These are phyloP conservation scores for thale cress (Arabidopsis thaliana) DNA, from an alignment of 345 rosid genomes.

Conservation along the genomic window DNA sequence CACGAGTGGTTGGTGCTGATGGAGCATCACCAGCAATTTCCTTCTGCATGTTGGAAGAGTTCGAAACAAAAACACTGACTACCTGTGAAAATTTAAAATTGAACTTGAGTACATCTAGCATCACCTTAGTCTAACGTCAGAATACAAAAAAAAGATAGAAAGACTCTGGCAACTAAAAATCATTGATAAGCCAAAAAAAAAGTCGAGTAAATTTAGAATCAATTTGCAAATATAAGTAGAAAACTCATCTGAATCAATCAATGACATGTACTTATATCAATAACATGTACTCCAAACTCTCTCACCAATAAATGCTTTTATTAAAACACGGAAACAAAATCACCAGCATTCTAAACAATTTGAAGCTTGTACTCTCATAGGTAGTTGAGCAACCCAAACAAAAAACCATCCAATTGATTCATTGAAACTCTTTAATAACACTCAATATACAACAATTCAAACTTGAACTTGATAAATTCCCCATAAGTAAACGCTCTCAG, in stretches of 20 bases:
- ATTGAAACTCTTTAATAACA: no score
- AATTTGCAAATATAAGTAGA: background rate
- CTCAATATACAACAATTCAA: no score
- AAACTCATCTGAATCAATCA: conserved; percentile 8
- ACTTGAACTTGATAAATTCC: no score
- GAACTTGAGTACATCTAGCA: background rate
- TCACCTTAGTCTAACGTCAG: background rate
- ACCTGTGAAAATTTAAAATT: background rate
- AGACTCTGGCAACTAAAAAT: background rate
- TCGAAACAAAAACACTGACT: background rate
- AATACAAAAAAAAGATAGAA: conserved; percentile 3
- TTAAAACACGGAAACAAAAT: no score
- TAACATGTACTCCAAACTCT: background rate
- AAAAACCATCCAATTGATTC: no score
- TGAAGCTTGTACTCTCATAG: no score
- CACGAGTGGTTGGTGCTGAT: conserved; percentile 53
- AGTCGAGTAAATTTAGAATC: no score
- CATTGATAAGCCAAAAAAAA: no score
- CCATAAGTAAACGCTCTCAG: no score
- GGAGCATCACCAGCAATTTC: conserved; percentile 47
- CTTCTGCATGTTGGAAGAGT: conserved; percentile 54
- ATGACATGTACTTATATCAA: background rate
- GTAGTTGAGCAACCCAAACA: no score
- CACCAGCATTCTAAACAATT: no score
- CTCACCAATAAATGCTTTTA: no score